Evolutionary conservation across 148 eudicot species (phyloP).

Genomic region (Polygonum maritimum): DNA sequence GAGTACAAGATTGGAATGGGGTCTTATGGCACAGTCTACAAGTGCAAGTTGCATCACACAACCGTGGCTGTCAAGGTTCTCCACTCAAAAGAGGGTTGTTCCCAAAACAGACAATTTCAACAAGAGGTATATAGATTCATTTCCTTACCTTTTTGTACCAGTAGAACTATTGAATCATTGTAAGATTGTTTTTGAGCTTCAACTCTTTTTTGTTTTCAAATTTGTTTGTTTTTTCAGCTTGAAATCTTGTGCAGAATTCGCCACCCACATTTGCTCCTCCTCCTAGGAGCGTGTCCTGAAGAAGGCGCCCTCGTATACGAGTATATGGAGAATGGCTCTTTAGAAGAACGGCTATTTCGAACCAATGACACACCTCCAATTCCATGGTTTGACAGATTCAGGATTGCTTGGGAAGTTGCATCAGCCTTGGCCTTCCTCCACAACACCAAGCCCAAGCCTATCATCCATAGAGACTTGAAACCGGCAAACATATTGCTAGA

Average conservation of each 20-base stretch:
- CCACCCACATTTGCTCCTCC: slow-evolving; percentile 78
- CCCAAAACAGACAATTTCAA: slow-evolving; percentile 50
- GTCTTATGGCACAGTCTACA: slow-evolving; percentile 74
- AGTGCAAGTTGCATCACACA: slow-evolving; percentile 73
- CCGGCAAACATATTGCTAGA: slow-evolving; percentile 88
- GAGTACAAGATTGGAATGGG: slow-evolving; percentile 70
- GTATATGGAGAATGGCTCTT: slow-evolving; percentile 82
- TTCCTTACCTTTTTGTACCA: no score
- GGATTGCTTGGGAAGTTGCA: slow-evolving; percentile 88
- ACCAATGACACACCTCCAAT: slow-evolving; percentile 52
- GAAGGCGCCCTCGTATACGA: slow-evolving; percentile 74
- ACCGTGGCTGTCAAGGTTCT: slow-evolving; percentile 80
- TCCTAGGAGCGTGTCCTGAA: slow-evolving; percentile 75
- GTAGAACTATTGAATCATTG: background rate
- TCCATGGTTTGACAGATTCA: slow-evolving; percentile 66
- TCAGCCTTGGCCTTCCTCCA: slow-evolving; percentile 84
- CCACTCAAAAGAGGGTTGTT: slow-evolving; percentile 47
- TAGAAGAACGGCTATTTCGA: slow-evolving; percentile 54
- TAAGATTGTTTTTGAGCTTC: background rate
- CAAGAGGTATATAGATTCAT: slow-evolving; percentile 59
- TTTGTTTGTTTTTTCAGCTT: slow-evolving; percentile 33
- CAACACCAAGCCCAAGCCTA: slow-evolving; percentile 57
- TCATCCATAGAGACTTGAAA: slow-evolving; percentile 72
- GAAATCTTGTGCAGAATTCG: slow-evolving; percentile 62
- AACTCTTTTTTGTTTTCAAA: background rate